Conservation (phyloP, 192 early-diverging fungal species). For the Umbelopsis isabellina region DNA sequence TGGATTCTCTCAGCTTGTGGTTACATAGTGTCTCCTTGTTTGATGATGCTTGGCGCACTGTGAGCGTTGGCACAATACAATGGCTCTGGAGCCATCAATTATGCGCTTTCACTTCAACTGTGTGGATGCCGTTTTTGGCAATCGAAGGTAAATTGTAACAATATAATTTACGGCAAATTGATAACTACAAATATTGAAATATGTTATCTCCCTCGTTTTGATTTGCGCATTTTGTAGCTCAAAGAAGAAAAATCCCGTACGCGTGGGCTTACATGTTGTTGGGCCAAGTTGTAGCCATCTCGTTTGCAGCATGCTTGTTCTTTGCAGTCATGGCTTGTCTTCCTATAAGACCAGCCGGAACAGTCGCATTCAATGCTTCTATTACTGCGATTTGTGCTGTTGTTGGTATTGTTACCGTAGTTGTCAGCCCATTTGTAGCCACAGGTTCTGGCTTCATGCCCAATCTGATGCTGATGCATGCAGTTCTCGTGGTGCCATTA, state of each 20-base stretch:
- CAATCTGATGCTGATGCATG: slow-evolving; percentile 36
- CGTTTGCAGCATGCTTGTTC: slow-evolving; percentile 28
- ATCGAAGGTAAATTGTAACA: slow-evolving; percentile 25
- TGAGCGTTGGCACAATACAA: slow-evolving; percentile 23
- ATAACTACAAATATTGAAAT: not conserved
- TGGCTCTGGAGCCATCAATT: slow-evolving; percentile 44
- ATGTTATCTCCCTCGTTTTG: not conserved
- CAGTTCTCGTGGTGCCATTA: slow-evolving; percentile 25
- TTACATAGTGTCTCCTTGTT: slow-evolving; percentile 32
- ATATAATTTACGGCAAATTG: not conserved
- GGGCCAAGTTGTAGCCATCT: slow-evolving; percentile 39
- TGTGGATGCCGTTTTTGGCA: slow-evolving; percentile 38
- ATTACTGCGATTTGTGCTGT: not conserved
- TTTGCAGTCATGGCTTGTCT: slow-evolving; percentile 27
- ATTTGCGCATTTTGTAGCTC: not conserved
- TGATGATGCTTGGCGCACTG: slow-evolving; percentile 36
- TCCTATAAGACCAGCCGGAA: not conserved
- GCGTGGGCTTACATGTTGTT: slow-evolving; percentile 37
- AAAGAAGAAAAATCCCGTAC: slow-evolving; percentile 23
- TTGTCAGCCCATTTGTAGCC: slow-evolving; percentile 19
- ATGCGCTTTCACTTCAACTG: slow-evolving; percentile 34
- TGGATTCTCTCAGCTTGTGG: slow-evolving; percentile 33
- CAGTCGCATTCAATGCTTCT: not conserved
- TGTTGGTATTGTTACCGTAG: slow-evolving; percentile 25
- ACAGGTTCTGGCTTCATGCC: slow-evolving; percentile 22